These are phyloP conservation scores for Mortierella claussenii DNA, from an alignment of 192 early-diverging fungal species.

Conservation along the genomic window DNA sequence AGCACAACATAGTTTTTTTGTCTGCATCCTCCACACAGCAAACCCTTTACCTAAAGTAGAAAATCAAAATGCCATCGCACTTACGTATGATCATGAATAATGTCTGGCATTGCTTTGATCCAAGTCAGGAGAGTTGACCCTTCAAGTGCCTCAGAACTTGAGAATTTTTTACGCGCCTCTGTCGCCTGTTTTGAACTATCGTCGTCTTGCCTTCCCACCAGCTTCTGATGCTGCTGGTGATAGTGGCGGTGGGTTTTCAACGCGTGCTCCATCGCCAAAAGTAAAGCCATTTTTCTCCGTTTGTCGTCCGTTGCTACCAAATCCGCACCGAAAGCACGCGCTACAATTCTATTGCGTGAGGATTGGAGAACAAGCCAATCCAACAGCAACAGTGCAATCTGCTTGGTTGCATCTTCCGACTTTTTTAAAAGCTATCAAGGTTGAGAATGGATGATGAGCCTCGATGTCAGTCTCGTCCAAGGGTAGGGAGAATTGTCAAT, in stretches of 20 bases:
- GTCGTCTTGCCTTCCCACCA: neutral
- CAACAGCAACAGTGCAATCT: slow-evolving; percentile 14
- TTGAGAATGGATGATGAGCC: no score
- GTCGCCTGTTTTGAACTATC: neutral
- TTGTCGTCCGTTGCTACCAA: slow-evolving; percentile 11
- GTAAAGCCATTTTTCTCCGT: slow-evolving; percentile 17
- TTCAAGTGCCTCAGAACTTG: no score
- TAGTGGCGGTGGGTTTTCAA: neutral
- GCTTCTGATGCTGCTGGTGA: neutral
- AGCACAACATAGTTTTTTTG: neutral
- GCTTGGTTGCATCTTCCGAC: slow-evolving; percentile 19
- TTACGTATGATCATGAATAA: slow-evolving; percentile 15
- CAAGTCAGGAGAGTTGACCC: slow-evolving; percentile 9
- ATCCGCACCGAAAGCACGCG: slow-evolving; percentile 7
- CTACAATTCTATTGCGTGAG: slow-evolving; percentile 6
- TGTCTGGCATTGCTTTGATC: neutral
- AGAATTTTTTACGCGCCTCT: no score
- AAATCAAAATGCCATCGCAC: neutral
- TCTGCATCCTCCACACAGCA: neutral
- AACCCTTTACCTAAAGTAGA: neutral
- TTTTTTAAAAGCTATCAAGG: slow-evolving; percentile 29
- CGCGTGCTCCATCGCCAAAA: slow-evolving; percentile 28
- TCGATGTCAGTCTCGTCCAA: neutral
- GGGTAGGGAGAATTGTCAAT: neutral
- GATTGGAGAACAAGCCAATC: slow-evolving; percentile 25